Percentiles rank a stretch among this genome's conserved stretches.
phyloP scores from a whole-genome alignment of 768 basidiomycete species.

The Suillus ampliporus region DNA sequence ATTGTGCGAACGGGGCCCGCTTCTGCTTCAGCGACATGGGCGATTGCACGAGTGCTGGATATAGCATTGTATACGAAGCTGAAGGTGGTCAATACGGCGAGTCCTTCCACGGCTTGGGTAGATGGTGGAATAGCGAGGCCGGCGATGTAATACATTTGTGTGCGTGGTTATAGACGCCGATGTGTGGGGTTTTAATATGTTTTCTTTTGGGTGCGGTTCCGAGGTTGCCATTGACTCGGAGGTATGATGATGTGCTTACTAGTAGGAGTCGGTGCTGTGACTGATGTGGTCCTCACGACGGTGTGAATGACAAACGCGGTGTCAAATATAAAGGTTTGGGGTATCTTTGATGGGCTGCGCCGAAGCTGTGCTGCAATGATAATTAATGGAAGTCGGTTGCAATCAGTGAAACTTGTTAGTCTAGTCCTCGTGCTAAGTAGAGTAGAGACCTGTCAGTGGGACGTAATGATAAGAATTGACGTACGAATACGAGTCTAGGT shows the following conservation, averaged over 20 bases:
- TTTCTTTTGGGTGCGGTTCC: neutral
- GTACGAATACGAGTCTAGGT: neutral
- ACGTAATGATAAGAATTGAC: neutral
- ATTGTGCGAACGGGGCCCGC: constrained; percentile 24
- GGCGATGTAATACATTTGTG: constrained; percentile 26
- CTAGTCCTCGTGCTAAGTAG: neutral
- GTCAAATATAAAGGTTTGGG: neutral
- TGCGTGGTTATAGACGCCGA: neutral
- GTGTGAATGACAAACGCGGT: too few species aligned
- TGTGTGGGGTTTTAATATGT: neutral
- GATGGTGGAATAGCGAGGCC: constrained; percentile 24
- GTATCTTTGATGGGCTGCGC: neutral
- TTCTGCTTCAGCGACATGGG: constrained; percentile 15
- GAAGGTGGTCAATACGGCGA: constrained; percentile 30
- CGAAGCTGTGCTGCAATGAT: too few species aligned
- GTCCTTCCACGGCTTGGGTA: constrained; percentile 27
- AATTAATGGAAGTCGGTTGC: neutral
- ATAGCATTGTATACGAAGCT: constrained; percentile 27
- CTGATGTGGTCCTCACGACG: too few species aligned
- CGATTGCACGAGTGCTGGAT: constrained; percentile 13
- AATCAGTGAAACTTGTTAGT: too few species aligned
- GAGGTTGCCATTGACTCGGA: too few species aligned
- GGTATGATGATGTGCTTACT: too few species aligned
- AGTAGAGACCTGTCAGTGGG: neutral
- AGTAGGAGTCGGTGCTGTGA: too few species aligned